A percentile compares a stretch with the other conserved stretches of the same genome.
Evolutionary conservation across 768 basidiomycete species (phyloP).

Genomic region (Coprinopsis cinerea): DNA sequence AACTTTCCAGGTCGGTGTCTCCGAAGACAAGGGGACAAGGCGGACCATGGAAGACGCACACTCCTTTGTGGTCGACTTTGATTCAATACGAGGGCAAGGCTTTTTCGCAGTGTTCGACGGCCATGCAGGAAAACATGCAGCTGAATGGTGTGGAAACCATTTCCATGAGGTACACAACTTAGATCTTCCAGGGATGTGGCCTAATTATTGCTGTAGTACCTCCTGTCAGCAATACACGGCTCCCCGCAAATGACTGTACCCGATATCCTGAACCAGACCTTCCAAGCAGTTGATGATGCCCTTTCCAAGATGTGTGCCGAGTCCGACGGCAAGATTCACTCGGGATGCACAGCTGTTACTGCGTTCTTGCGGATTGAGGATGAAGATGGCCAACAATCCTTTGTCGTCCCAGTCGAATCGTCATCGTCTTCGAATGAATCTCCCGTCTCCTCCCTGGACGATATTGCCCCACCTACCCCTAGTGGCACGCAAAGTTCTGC

Average conservation of each 20-base stretch:
- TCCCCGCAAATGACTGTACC: conserved; percentile 60
- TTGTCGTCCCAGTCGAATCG: conserved; percentile 33
- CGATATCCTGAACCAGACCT: conserved; percentile 87
- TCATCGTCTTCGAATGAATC: conserved; percentile 30
- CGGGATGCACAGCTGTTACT: conserved; percentile 95
- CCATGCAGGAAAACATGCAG: conserved; percentile 97
- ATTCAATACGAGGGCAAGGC: conserved; percentile 85
- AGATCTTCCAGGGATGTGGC: neutral
- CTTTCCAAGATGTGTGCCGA: conserved; percentile 82
- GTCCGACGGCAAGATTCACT: conserved; percentile 88
- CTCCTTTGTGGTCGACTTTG: conserved; percentile 94
- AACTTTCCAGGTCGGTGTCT: conserved; percentile 63
- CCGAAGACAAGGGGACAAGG: conserved; percentile 85
- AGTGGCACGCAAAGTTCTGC: conserved; percentile 39
- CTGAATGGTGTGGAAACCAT: conserved; percentile 96
- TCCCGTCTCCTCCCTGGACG: conserved; percentile 26
- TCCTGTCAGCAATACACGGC: conserved; percentile 66
- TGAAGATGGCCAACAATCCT: conserved; percentile 63
- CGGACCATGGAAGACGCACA: conserved; percentile 98
- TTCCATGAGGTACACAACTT: conserved; percentile 72
- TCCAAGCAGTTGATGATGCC: conserved; percentile 83
- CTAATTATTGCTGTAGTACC: conserved; percentile 27
- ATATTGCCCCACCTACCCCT: conserved; percentile 28
- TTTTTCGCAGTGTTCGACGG: conserved; percentile 99
- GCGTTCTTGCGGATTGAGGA: conserved; percentile 94